phyloP scores from a whole-genome alignment of 129 eudicot species.

The Flaveria ramosissima region DNA sequence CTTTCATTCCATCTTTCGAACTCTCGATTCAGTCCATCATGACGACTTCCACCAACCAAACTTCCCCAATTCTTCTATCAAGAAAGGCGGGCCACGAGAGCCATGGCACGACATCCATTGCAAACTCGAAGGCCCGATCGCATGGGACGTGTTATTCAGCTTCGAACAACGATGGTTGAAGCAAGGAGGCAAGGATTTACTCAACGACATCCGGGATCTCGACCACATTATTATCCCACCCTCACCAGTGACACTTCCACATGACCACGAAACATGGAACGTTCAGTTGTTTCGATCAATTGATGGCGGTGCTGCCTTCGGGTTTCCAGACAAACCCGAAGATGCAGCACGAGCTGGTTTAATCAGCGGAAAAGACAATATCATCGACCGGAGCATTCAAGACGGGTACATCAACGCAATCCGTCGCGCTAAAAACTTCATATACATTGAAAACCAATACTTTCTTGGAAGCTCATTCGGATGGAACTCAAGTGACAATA shows the following conservation, averaged over 20 bases:
- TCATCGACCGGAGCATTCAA: slow-evolving; percentile 76
- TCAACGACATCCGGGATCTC: slow-evolving; percentile 51
- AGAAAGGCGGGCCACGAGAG: slow-evolving; percentile 87
- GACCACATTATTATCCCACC: slow-evolving; percentile 56
- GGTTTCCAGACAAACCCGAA: slow-evolving; percentile 76
- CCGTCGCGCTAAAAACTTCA: slow-evolving; percentile 74
- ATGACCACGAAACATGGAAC: slow-evolving; percentile 75
- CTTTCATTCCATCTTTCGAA: slow-evolving; percentile 65
- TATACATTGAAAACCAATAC: slow-evolving; percentile 84
- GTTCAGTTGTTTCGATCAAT: slow-evolving; percentile 80
- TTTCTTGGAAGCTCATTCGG: slow-evolving; percentile 80
- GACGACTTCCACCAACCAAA: slow-evolving; percentile 87
- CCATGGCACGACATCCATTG: slow-evolving; percentile 95
- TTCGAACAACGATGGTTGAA: slow-evolving; percentile 89
- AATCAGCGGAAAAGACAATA: slow-evolving; percentile 76
- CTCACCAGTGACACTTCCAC: slow-evolving; percentile 51
- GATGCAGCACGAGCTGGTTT: slow-evolving; percentile 71
- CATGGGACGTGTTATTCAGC: slow-evolving; percentile 81
- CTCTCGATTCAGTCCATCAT: slow-evolving; percentile 63
- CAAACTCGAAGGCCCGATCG: slow-evolving; percentile 68
- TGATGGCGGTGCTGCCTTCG: slow-evolving; percentile 87
- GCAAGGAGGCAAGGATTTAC: slow-evolving; percentile 62
- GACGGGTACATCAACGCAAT: slow-evolving; percentile 84
- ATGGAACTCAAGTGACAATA: slow-evolving; percentile 58
- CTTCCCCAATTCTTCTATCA: slow-evolving; percentile 46